Evolutionary conservation across 331 rosid genomes (phyloP), one percentile per base, ranked within the genome.

Genomic region (Cydonia oblonga): DNA sequence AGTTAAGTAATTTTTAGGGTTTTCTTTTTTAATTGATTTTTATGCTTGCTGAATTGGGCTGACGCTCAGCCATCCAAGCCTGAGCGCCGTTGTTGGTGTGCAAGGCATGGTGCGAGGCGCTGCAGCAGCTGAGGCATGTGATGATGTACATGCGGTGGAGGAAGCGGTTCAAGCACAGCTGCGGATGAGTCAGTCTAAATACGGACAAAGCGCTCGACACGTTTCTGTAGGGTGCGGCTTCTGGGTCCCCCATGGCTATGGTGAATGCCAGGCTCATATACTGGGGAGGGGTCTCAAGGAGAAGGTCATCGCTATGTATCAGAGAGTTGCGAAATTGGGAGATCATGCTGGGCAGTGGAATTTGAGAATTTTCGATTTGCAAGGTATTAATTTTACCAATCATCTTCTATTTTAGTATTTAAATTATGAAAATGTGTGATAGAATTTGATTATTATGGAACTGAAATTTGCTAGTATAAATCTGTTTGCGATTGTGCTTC

Each of bases 221-320:
- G 65, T 93, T 91, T 72, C 20, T 78, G 59, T 89, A 84, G 75
- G 96, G 88, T 15, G 91, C 86, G 16, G 83, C 82, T 60, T 87
- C 78, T 11, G 96, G 96, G n/a, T 90, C 96, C 0, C 75, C 97
- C 2, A 68, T 86, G 62, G 96, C 91, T 4, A 89, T 91, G 97
- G 98, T 93, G 53, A 96, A 90, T 58, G 97, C 97, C 7, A 96
- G 97, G 4, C 86, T 93, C 2, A 74, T 91, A 51, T 81, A 80
- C 29, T 90, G 97, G 95, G 97, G 85, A 79, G 57, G 33, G 96
- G 96, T 1, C 67, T 80, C 32, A 85, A 70, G 77, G 72, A 66
- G 2, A 73, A 79, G 59, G 97, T 96, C 13, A 12, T 89, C 18
- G 76, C 78, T 33, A 65, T 89, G 69, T 93, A 86, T 73, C 85